phyloP scores from a whole-genome alignment of 306 rosid genomes.

The Fragaria nilgerrensis region DNA sequence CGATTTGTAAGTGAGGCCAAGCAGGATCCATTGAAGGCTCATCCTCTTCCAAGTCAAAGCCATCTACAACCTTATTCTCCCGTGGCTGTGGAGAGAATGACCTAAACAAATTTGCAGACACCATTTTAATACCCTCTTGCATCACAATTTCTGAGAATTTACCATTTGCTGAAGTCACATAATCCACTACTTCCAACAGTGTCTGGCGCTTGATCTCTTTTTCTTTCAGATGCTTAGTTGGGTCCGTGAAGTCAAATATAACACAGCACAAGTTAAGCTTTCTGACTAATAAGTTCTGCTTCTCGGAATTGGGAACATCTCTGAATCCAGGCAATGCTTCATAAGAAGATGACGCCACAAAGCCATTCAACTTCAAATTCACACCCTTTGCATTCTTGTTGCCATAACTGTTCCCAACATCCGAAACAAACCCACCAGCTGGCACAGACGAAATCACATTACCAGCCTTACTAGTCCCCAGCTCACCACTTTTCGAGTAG shows the following conservation, averaged over 20 bases:
- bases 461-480: constrained; percentile 41
- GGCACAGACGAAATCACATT: constrained; percentile 36
- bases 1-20: constrained; percentile 85
- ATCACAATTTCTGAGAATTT: constrained; percentile 59
- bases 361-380: constrained; percentile 49
- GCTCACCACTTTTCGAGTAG: constrained; percentile 38
- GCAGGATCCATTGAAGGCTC: constrained; percentile 82
- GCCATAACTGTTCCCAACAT: constrained; percentile 41
- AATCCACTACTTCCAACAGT: constrained; percentile 68
- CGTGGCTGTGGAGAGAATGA: constrained; percentile 68
- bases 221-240: constrained; percentile 60
- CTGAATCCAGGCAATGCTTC: constrained; percentile 66
- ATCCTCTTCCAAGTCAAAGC: constrained; percentile 79
- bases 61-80: constrained; percentile 56
- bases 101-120: constrained; percentile 65
- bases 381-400: constrained; percentile 33
- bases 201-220: constrained; percentile 71
- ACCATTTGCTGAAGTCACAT: constrained; percentile 57
- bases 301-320: constrained; percentile 70
- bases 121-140: constrained; percentile 68
- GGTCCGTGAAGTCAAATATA: constrained; percentile 73
- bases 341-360: constrained; percentile 37
- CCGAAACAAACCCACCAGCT: constrained; percentile 31
- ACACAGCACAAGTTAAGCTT: constrained; percentile 65
- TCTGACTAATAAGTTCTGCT: constrained; percentile 55